A percentile compares a stretch with the other conserved stretches of the same genome.
These are phyloP conservation scores for Colletotrichum truncatum DNA, from an alignment of 2,329 filamentous ascomycete genomes.

Conservation along the genomic window DNA sequence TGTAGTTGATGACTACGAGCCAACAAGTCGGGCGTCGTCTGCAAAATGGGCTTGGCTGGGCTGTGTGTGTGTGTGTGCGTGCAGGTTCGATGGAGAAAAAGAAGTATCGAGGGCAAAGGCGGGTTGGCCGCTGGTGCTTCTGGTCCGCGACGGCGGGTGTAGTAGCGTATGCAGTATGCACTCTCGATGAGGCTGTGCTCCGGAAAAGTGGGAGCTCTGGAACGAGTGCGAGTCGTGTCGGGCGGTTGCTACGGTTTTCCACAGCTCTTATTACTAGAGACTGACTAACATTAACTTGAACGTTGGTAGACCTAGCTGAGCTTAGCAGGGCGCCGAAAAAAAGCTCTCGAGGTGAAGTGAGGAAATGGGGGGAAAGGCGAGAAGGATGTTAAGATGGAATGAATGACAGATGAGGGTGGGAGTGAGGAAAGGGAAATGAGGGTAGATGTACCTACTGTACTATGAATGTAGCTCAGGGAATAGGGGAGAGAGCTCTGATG, in stretches of 20 bases:
- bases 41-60: background rate
- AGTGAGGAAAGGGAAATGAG: background rate
- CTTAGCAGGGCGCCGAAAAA: background rate
- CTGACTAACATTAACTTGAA: no score
- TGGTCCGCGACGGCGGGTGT: constrained; percentile 16
- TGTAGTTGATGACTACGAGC: background rate
- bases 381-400: no score
- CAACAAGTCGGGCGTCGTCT: background rate
- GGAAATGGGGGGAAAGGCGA: no score
- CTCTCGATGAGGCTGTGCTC: constrained; percentile 20
- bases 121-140: background rate
- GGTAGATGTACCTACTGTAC: no score
- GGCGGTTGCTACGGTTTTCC: background rate
- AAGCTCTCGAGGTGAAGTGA: no score
- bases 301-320: background rate
- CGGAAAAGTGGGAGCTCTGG: constrained; percentile 21
- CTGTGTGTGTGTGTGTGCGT: no score
- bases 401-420: no score
- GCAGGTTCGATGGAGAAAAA: background rate
- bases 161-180: constrained; percentile 16
- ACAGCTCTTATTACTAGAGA: no score
- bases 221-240: constrained; percentile 22
- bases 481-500: background rate
- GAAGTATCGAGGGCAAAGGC: background rate
- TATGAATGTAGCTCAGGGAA: no score